Conservation (phyloP, 1,284 basidiomycete genomes). For the Hortiboletus rubellus region DNA sequence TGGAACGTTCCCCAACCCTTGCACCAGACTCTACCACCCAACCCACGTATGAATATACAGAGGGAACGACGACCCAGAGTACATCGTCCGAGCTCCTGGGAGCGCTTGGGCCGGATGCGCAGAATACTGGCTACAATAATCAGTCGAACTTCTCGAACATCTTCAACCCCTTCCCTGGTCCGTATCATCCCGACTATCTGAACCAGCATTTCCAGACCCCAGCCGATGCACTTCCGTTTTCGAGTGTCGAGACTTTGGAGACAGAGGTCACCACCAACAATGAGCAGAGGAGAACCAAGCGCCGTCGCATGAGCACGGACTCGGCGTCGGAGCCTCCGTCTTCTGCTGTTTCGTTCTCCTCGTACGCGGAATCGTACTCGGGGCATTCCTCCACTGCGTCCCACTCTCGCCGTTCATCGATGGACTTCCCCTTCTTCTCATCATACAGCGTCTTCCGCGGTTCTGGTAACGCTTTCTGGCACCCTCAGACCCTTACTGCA, state of each 20-base stretch:
- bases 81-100: conserved; percentile 62
- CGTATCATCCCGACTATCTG: conserved; percentile 70
- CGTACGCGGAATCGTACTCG: conserved; percentile 43
- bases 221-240: conserved; percentile 52
- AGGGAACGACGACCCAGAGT: conserved; percentile 42
- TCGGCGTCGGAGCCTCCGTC: conserved; percentile 65
- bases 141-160: conserved; percentile 28
- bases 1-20: conserved; percentile 60
- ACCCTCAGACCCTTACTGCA: conserved; percentile 64
- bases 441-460: conserved; percentile 49
- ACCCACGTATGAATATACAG: conserved; percentile 43
- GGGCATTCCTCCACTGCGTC: conserved; percentile 43
- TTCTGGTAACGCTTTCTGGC: conserved; percentile 64
- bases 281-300: conserved; percentile 52
- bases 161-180: conserved; percentile 55
- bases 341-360: conserved; percentile 56
- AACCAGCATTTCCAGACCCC: conserved; percentile 47
- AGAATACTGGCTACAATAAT: conserved; percentile 35
- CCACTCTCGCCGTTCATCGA: conserved; percentile 51
- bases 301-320: conserved; percentile 70
- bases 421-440: conserved; percentile 62
- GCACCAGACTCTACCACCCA: conserved; percentile 65
- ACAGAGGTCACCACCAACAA: conserved; percentile 29
- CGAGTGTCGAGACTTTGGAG: conserved; percentile 43
- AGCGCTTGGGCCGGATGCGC: conserved; percentile 53